These are phyloP conservation scores for Epichloe festucae DNA, from an alignment of 2,329 filamentous ascomycete species.

Conservation along the genomic window DNA sequence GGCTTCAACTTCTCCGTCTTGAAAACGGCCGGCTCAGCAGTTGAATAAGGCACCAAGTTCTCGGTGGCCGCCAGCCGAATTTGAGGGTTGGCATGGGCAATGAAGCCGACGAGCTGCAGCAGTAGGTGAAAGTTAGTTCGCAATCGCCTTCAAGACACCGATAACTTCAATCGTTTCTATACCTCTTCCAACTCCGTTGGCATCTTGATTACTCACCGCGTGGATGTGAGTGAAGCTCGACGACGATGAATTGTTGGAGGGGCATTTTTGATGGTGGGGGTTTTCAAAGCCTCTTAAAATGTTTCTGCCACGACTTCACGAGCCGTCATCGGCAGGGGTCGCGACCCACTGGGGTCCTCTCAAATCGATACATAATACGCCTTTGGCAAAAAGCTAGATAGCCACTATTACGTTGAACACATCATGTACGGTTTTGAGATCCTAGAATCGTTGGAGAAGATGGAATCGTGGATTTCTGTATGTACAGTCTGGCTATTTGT, in stretches of 20 bases:
- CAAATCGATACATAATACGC: too few relatives aligned
- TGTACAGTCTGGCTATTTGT: too few relatives aligned
- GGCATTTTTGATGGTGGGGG: slow-evolving; percentile 12
- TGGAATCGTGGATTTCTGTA: too few relatives aligned
- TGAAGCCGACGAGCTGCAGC: slow-evolving; percentile 74
- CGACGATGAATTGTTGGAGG: slow-evolving; percentile 8
- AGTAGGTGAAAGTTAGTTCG: background rate
- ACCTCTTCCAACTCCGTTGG: slow-evolving; percentile 68
- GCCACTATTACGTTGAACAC: too few relatives aligned
- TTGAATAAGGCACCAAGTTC: slow-evolving; percentile 73
- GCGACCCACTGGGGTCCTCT: slow-evolving; percentile 10
- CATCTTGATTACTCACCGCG: slow-evolving; percentile 33
- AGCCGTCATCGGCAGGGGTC: slow-evolving; percentile 7
- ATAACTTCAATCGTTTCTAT: slow-evolving; percentile 7
- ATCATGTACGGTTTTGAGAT: too few relatives aligned
- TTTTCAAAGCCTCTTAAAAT: slow-evolving; percentile 3
- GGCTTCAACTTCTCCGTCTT: slow-evolving; percentile 68
- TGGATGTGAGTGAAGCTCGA: slow-evolving; percentile 1
- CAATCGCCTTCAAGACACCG: background rate
- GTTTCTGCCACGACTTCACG: background rate
- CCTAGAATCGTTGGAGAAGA: too few relatives aligned
- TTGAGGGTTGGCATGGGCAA: slow-evolving; percentile 82
- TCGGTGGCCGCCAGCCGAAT: slow-evolving; percentile 78
- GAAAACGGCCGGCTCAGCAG: slow-evolving; percentile 64
- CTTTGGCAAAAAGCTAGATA: too few relatives aligned